Evolutionary conservation across 176 grass and related monocot genomes (phyloP).

Genomic region (Typha latifolia): DNA sequence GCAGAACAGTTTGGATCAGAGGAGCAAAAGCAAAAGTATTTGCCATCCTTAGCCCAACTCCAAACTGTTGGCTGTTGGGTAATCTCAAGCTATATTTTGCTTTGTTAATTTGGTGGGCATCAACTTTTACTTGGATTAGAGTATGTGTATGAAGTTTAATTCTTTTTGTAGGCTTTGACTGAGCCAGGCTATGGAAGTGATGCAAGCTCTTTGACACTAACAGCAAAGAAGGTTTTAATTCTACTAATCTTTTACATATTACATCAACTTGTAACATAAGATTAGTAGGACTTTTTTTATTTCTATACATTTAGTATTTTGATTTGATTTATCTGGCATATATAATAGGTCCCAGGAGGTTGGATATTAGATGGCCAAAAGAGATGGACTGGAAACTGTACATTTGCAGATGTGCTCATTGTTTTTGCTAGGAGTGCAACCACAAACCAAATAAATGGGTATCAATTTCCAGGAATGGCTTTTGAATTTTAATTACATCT

Average conservation of each 20-base stretch:
- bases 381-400: conserved; percentile 94
- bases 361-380: conserved; percentile 94
- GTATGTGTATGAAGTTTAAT: conserved; percentile 17
- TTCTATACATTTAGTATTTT: conserved; percentile 4
- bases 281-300: no score
- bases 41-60: conserved; percentile 54
- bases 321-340: conserved; percentile 5
- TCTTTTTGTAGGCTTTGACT: conserved; percentile 70
- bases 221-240: conserved; percentile 63
- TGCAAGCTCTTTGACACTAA: conserved; percentile 67
- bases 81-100: conserved; percentile 18
- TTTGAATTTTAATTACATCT: no score
- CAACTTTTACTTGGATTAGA: no score
- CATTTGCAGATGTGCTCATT: conserved; percentile 79
- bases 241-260: not conserved
- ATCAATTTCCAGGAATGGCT: no score
- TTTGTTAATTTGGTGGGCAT: no score
- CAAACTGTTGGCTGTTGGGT: conserved; percentile 82
- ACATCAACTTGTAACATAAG: not conserved
- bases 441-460: conserved; percentile 91
- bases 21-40: conserved; percentile 82
- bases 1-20: conserved; percentile 88
- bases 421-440: conserved; percentile 78
- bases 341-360: conserved; percentile 67
- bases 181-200: conserved; percentile 93